Base-by-base conservation (phyloP, 306 rosid species). In the Casuarina equisetifolia region DNA sequence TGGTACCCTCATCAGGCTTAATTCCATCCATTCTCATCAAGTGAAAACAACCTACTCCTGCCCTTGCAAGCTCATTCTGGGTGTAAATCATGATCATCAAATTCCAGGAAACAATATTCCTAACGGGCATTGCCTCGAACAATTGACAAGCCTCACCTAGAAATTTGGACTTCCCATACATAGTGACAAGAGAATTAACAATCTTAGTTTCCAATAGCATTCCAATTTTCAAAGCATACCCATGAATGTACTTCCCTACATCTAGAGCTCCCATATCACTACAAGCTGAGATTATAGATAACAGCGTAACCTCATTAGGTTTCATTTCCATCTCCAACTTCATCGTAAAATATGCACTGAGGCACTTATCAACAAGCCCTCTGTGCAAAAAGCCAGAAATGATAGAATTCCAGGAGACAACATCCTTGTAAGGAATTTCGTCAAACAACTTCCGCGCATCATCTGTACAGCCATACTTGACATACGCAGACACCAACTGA, bases 341-440 rank as follows among this genome's bases (percentile, higher is more conserved):
- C 87, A 90, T 82, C 55, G 20, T 71, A 20, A 40, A 81, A 78
- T 90, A 85, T 69, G 80, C 85, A 80, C 44, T 63, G 62, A 90
- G 76, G 76, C 92, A 89, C 75, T 73, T 74, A 45, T 79, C 82
- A 69, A 88, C 74, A 15, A 54, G 80, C 13, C 90, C 87, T 69
- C 69, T 84, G 71, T 78, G 84, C 0, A 91, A 85, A 79, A 87
- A 86, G 74, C 93, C 88, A 0, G 93, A 87, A 83, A 92, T 83
- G 79, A 92, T 81, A 49, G 93, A 89, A 70, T 92, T 92, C 96
- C 96, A 89, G 8, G 96, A 87, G 62, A 89, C 81, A 69, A 81
- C 62, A 79, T 90, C 97, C 77, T 77, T 92, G 9, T 84, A 54
- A 32, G 90, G 89, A 81, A 89, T 80, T 83, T 90, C 93, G 62